These are phyloP conservation scores for Sporisorium iseilematis-ciliati DNA, from an alignment of 1,284 basidiomycete genomes.

Conservation along the genomic window DNA sequence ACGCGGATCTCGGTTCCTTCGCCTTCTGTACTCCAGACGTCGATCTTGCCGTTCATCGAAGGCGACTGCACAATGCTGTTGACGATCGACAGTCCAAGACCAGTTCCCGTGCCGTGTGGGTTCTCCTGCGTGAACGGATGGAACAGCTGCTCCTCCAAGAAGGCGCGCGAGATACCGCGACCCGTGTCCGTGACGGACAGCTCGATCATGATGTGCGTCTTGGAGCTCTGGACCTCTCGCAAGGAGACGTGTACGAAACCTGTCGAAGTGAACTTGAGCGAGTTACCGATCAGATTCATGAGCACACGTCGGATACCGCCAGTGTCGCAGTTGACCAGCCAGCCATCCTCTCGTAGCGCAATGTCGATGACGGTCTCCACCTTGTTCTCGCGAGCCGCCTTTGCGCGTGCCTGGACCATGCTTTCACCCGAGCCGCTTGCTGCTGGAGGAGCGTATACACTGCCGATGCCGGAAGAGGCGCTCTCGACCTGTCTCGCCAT, in stretches of 20 bases:
- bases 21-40: slow-evolving; percentile 87
- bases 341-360: slow-evolving; percentile 80
- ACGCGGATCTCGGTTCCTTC: slow-evolving; percentile 94
- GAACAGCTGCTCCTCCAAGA: slow-evolving; percentile 85
- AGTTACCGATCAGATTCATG: slow-evolving; percentile 95
- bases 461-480: slow-evolving; percentile 78
- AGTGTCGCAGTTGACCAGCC: slow-evolving; percentile 89
- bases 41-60: slow-evolving; percentile 84
- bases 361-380: slow-evolving; percentile 92
- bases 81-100: slow-evolving; percentile 95
- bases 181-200: slow-evolving; percentile 90
- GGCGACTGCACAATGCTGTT: slow-evolving; percentile 90
- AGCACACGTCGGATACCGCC: slow-evolving; percentile 90
- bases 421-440: slow-evolving; percentile 5
- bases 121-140: slow-evolving; percentile 94
- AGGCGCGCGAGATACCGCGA: slow-evolving; percentile 73
- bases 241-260: slow-evolving; percentile 89
- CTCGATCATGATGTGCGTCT: slow-evolving; percentile 80
- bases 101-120: slow-evolving; percentile 89
- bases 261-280: slow-evolving; percentile 87
- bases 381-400: slow-evolving; percentile 65
- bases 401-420: slow-evolving; percentile 37
- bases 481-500: slow-evolving; percentile 77
- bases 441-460: slow-evolving; percentile 82
- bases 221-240: slow-evolving; percentile 77